These are phyloP conservation scores for Beta corolliflora DNA, from an alignment of 179 eudicot species.

Conservation along the genomic window DNA sequence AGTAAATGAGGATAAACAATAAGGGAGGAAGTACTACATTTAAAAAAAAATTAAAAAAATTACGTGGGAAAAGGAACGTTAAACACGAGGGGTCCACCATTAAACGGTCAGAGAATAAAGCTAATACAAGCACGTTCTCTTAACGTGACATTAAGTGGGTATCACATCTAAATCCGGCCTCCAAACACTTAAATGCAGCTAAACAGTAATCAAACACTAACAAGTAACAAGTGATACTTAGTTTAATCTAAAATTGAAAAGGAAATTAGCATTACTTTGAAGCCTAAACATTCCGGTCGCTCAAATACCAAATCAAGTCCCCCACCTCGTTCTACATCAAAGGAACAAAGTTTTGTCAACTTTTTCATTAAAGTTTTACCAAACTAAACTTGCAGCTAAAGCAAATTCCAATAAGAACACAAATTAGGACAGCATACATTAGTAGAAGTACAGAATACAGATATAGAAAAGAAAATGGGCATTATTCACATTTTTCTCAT, in stretches of 20 bases:
- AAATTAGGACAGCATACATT: no score
- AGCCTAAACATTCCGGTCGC: conserved; percentile 13
- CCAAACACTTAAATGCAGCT: conserved; percentile 2
- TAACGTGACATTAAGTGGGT: conserved; percentile 16
- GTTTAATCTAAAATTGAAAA: neutral
- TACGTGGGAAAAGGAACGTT: neutral
- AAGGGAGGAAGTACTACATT: no score
- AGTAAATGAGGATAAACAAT: no score
- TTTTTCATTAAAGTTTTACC: conserved; percentile 21
- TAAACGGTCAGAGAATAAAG: conserved; percentile 3
- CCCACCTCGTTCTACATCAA: conserved; percentile 2
- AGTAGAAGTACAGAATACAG: no score
- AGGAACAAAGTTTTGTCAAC: conserved; percentile 1
- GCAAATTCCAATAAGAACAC: conserved; percentile 14
- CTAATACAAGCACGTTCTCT: conserved; percentile 13
- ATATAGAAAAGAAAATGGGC: neutral
- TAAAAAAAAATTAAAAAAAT: no score
- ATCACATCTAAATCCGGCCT: conserved; percentile 20
- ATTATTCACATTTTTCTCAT: conserved; percentile 26
- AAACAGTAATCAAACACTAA: neutral
- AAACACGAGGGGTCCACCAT: neutral
- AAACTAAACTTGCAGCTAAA: conserved; percentile 22
- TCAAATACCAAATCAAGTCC: conserved; percentile 21
- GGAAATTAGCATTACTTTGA: neutral
- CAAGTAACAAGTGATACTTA: neutral